These are phyloP conservation scores for Barnettozyma pratensis DNA, from an alignment of 805 yeast species.

Conservation along the genomic window DNA sequence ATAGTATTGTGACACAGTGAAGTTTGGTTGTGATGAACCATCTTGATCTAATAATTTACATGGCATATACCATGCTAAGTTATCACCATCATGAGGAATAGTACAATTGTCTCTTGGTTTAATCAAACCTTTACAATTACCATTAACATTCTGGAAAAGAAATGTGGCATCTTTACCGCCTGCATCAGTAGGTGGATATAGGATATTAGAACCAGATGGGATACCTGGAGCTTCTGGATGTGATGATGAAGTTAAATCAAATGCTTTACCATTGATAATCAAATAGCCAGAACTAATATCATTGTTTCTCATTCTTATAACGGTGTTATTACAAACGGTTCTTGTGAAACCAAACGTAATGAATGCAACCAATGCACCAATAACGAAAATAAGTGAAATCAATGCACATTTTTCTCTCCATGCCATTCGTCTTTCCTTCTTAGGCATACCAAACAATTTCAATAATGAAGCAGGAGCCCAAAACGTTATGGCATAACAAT, in stretches of 20 bases:
- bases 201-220: slow-evolving; percentile 58
- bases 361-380: slow-evolving; percentile 78
- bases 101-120: slow-evolving; percentile 61
- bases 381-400: slow-evolving; percentile 62
- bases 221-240: slow-evolving; percentile 87
- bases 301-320: slow-evolving; percentile 49
- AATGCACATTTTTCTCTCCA: slow-evolving; percentile 96
- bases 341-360: slow-evolving; percentile 87
- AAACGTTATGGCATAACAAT: slow-evolving; percentile 76
- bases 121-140: slow-evolving; percentile 78
- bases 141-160: slow-evolving; percentile 87
- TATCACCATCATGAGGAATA: slow-evolving; percentile 63
- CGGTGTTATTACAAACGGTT: slow-evolving; percentile 59
- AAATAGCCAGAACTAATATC: slow-evolving; percentile 57
- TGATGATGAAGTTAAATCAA: slow-evolving; percentile 58
- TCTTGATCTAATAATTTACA: slow-evolving; percentile 68
- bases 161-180: slow-evolving; percentile 86
- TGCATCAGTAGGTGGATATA: slow-evolving; percentile 82
- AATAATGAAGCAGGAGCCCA: slow-evolving; percentile 86
- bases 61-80: slow-evolving; percentile 95
- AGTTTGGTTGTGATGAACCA: slow-evolving; percentile 66
- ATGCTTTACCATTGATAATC: slow-evolving; percentile 79
- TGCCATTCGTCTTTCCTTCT: slow-evolving; percentile 82
- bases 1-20: slow-evolving; percentile 53
- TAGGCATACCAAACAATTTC: slow-evolving; percentile 67